Evolutionary conservation across 495 filamentous ascomycete species (phyloP), one percentile per base, ranked within the genome.

Genomic region (Penicillium malachiteum): DNA sequence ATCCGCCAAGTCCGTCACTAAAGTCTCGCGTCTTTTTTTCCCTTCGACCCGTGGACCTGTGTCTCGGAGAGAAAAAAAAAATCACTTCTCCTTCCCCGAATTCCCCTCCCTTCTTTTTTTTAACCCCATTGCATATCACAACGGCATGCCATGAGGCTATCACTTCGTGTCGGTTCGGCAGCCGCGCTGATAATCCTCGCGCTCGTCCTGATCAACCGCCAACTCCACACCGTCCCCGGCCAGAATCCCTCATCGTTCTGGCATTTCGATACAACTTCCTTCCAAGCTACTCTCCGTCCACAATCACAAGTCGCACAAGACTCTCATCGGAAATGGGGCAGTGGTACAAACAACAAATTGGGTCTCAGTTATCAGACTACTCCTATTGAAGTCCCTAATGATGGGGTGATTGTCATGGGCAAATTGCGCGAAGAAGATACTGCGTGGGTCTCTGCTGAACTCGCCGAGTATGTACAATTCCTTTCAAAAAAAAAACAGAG

Each of bases 91-190:
- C 18, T 46, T 14, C 14, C 40, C n/a, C 17, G 21, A 26, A 5
- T 13, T 14, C n/a, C 5, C 26, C 30, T 35, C 43, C 58, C 32
- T 26, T 42, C 46, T 54, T 34, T 54, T 49, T 47, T 43, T 32
- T 26, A 14, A 41, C 51, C 47, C 47, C 16, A 45, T 40, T 46
- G 13, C 46, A n/a, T 39, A n/a, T 39, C 34, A 62, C 50, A 57
- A 59, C 56, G 71, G 60, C 54, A 77, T 78, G 75, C 71, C 57
- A 75, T 75, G 74, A 72, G 70, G 69, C 46, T 72, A 62, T 70
- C 75, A 66, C 52, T 69, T 57, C 69, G 71, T 54, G 52, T 74
- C 62, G 65, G 68, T 65, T 54, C 59, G 46, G 64, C 60, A 41
- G 54, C 58, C 62, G 64, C 58, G 67, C 64, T 76, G 42, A 62